A percentile compares a stretch with the other conserved stretches of the same genome.
Conservation (phyloP, 73 alveolate genomes). For the Paramecium sexaurelia region DNA sequence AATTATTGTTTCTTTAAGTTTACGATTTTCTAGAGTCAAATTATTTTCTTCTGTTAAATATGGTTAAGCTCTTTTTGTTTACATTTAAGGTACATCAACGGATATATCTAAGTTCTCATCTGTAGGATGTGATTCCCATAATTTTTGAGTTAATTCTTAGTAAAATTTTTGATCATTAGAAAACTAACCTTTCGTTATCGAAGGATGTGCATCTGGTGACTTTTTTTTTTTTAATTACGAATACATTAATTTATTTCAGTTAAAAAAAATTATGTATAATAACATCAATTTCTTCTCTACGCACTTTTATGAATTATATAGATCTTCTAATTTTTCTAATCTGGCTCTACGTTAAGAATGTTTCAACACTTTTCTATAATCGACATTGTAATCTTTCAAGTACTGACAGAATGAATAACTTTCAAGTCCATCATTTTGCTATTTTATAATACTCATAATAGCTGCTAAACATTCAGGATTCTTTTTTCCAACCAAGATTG, state of each 20-base stretch:
- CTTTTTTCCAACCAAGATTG: background rate
- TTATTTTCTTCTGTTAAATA: slow-evolving; percentile 39
- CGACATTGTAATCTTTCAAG: background rate
- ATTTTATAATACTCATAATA: background rate
- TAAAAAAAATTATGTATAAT: background rate
- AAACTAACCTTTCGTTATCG: background rate
- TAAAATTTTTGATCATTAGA: slow-evolving; percentile 48
- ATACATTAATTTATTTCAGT: slow-evolving; percentile 4
- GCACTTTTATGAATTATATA: background rate
- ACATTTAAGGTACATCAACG: background rate
- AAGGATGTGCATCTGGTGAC: slow-evolving; percentile 7
- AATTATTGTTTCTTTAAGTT: slow-evolving; percentile 12
- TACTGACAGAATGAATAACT: background rate
- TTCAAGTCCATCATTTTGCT: background rate
- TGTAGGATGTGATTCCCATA: slow-evolving; percentile 55
- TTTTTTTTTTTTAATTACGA: background rate
- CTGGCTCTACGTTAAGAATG: background rate
- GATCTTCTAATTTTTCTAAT: background rate
- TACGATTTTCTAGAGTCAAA: slow-evolving; percentile 26
- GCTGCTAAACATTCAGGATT: background rate
- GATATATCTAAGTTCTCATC: background rate
- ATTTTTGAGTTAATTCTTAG: slow-evolving; percentile 22
- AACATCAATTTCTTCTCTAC: background rate
- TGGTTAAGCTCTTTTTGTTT: slow-evolving; percentile 19
- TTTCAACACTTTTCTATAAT: background rate